Conservation (phyloP, 1,139 yeast genomes). For the Pneumocystis wakefieldiae region DNA sequence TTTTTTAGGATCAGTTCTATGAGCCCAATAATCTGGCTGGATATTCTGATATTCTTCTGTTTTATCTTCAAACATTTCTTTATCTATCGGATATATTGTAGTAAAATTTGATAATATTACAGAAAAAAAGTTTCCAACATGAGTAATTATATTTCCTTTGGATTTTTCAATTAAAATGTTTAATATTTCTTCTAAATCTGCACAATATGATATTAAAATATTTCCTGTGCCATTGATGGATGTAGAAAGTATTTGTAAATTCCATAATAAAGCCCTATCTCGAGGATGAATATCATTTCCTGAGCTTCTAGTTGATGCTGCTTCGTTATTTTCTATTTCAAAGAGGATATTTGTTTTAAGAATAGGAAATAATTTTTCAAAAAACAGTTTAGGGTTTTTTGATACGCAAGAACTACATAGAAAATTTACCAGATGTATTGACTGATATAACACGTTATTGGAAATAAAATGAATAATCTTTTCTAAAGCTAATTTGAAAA, state of each 20-base stretch:
- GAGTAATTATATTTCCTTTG: conserved; percentile 47
- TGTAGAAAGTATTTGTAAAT: conserved; percentile 29
- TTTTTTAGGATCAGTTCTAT: conserved; percentile 25
- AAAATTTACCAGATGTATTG: conserved; percentile 54
- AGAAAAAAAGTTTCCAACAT: conserved; percentile 32
- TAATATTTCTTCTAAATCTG: conserved; percentile 39
- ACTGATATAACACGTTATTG: conserved; percentile 46
- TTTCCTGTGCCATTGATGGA: conserved; percentile 19
- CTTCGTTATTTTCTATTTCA: conserved; percentile 70
- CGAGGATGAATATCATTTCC: conserved; percentile 56
- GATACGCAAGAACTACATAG: conserved; percentile 56
- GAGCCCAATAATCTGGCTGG: conserved; percentile 16
- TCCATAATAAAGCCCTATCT: conserved; percentile 66
- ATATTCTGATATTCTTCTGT: conserved; percentile 5
- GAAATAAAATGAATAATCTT: conserved; percentile 42
- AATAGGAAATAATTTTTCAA: conserved; percentile 33
- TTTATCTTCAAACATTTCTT: conserved; percentile 10
- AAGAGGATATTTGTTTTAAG: conserved; percentile 42
- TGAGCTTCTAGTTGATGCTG: conserved; percentile 54
- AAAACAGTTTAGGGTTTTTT: conserved; percentile 39
- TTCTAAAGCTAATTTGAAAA: conserved; percentile 40
- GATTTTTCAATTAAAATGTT: conserved; percentile 41
- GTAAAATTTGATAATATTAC: conserved; percentile 54
- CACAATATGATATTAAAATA: conserved; percentile 32
- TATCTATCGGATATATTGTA: conserved; percentile 22